Base-by-base conservation (phyloP, 768 basidiomycete genomes). In the Xerocomus brunneocitrinus region DNA sequence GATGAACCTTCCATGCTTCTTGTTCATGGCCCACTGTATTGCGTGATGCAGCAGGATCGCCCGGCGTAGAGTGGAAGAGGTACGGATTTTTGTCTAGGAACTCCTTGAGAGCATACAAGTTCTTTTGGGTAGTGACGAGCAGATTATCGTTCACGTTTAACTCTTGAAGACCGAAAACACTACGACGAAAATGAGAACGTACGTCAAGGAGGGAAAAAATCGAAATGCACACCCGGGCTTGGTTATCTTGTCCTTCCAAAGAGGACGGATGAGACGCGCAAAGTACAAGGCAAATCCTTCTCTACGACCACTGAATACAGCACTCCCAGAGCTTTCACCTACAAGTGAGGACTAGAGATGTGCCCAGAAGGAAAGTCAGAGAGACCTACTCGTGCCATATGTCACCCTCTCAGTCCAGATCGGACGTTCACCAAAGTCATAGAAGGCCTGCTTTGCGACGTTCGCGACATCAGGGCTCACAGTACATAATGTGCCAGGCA, bases 241-340 rank as follows among this genome's bases (percentile, higher is more conserved):
- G 3, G 87, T 90, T 49, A 99, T 71, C 62, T 85, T 91, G 47
- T 79, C 75, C 61, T 84, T 88, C 95, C 97, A 98, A 55, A 97
- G 76, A 1, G 92, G 89, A 31, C 92, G 75, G 22, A 97, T 73
- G 25, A 97, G 76, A 41, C 97, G 80, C 7, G 91, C 82, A 66
- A 98, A 84, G 67, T 93, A 94, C 28, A 95, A 69, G 0, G 87
- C 87, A 45, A 98, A 77, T 2, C 91, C 95, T 72, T 97, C 91
- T 54, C 93, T 80, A 52, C 93, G 79, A 30, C 93, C 89, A 58
- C 91, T 93, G 69, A 89, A 97, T 50, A 83, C 81, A 3, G 87
- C 82, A 43, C 79, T 86, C 14, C 89, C 87, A 47, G 84, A 81
- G 61, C 76, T 80, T 58, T 88, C 86, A 38, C 80, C 85, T 83